Evolutionary conservation across 345 rosid genomes (phyloP).

Genomic region (Draba incana): DNA sequence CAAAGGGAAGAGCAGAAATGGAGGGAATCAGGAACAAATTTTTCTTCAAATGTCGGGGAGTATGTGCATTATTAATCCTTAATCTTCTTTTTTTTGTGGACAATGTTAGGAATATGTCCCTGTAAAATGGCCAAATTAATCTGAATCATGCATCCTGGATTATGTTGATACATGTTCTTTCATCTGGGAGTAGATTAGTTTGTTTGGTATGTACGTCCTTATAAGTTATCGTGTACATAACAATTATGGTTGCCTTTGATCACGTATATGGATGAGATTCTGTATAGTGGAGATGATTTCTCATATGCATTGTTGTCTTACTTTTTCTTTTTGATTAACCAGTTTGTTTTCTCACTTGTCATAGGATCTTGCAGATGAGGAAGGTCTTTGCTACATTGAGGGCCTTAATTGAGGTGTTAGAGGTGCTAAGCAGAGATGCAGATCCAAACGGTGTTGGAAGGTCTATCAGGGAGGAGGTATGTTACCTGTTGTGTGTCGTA

Average conservation of each 20-base stretch:
- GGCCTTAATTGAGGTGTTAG: constrained; percentile 92
- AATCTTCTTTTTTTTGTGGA: constrained; percentile 26
- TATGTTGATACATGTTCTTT: constrained; percentile 20
- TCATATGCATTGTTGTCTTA: constrained; percentile 14
- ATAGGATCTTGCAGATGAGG: constrained; percentile 64
- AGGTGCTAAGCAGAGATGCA: constrained; percentile 83
- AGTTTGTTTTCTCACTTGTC: constrained; percentile 15
- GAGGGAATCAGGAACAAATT: constrained; percentile 77
- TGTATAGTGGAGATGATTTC: constrained; percentile 13
- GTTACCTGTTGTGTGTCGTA: constrained; percentile 1
- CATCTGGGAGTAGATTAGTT: constrained; percentile 15
- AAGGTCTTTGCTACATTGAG: constrained; percentile 82
- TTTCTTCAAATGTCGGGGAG: constrained; percentile 78
- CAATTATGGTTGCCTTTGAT: constrained; percentile 12
- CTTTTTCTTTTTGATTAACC: constrained; percentile 29
- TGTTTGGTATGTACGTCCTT: constrained; percentile 2
- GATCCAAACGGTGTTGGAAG: constrained; percentile 90
- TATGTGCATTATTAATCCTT: constrained; percentile 49
- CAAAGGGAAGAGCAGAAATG: constrained; percentile 76
- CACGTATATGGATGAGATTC: constrained; percentile 10
- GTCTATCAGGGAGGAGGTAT: constrained; percentile 84
- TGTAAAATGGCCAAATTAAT: background rate
- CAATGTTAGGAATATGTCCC: constrained; percentile 2
- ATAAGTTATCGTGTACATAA: constrained; percentile 11
- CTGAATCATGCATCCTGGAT: constrained; percentile 6